Evolutionary conservation across 2,329 filamentous ascomycete species (phyloP).

Genomic region (Chrysoporthe austroafricana): DNA sequence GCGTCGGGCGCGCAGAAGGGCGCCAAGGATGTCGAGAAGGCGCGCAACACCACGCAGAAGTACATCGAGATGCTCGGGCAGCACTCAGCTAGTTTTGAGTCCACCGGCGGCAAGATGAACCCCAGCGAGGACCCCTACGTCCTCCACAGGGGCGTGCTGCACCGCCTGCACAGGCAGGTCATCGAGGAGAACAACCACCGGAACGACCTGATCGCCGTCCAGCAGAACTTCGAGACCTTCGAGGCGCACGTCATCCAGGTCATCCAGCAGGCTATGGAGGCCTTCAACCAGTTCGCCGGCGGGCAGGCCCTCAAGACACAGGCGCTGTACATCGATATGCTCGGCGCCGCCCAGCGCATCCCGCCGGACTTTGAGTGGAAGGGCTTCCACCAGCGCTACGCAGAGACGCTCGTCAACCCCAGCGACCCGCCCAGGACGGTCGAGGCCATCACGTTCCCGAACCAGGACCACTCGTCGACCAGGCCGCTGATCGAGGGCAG

Average conservation of each 20-base stretch:
- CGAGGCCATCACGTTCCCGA: slow-evolving; percentile 79
- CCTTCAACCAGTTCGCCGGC: slow-evolving; percentile 80
- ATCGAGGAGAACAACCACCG: slow-evolving; percentile 95
- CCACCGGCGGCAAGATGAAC: slow-evolving; percentile 71
- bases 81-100: slow-evolving; percentile 79
- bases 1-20: slow-evolving; percentile 78
- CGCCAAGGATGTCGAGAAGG: slow-evolving; percentile 90
- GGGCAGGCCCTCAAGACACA: slow-evolving; percentile 82
- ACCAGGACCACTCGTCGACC: slow-evolving; percentile 81
- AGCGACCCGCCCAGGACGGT: slow-evolving; percentile 74
- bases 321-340: slow-evolving; percentile 82
- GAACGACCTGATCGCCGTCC: slow-evolving; percentile 88
- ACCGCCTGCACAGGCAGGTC: slow-evolving; percentile 88
- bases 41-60: slow-evolving; percentile 84
- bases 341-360: slow-evolving; percentile 75
- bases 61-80: slow-evolving; percentile 93
- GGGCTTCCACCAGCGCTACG: slow-evolving; percentile 75
- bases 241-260: slow-evolving; percentile 84
- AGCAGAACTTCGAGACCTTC: slow-evolving; percentile 85
- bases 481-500: slow-evolving; percentile 84
- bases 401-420: slow-evolving; percentile 76
- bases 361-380: slow-evolving; percentile 90
- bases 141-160: slow-evolving; percentile 76
- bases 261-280: slow-evolving; percentile 79
- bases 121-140: slow-evolving; percentile 86